phyloP scores from a whole-genome alignment of 768 basidiomycete species.

The Clitopilus hobsonii region DNA sequence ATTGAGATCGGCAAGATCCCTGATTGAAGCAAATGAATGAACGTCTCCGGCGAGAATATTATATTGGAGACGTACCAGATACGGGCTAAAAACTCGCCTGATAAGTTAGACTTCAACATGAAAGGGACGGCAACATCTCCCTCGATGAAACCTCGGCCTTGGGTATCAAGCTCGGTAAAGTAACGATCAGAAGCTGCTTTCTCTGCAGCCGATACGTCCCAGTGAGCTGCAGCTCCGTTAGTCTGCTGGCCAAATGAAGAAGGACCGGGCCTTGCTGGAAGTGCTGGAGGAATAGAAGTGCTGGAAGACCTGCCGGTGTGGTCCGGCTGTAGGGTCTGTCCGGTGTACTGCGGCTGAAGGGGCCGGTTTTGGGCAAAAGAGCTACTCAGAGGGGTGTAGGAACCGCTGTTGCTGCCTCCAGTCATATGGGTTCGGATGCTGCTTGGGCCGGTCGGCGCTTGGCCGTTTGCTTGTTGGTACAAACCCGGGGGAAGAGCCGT shows the following conservation, averaged over 20 bases:
- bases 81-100: slow-evolving; percentile 79
- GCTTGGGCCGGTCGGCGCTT: slow-evolving; percentile 22
- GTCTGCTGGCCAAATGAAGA: slow-evolving; percentile 19
- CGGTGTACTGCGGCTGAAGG: slow-evolving; percentile 63
- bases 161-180: slow-evolving; percentile 79
- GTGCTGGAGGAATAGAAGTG: slow-evolving; percentile 24
- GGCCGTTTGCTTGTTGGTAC: slow-evolving; percentile 75
- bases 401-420: slow-evolving; percentile 43
- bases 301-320: slow-evolving; percentile 33
- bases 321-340: slow-evolving; percentile 51
- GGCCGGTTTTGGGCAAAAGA: slow-evolving; percentile 34
- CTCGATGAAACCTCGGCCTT: slow-evolving; percentile 76
- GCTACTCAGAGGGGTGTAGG: slow-evolving; percentile 50
- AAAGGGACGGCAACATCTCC: slow-evolving; percentile 95
- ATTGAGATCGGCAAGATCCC: slow-evolving; percentile 92
- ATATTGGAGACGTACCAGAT: slow-evolving; percentile 64
- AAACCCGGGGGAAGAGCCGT: slow-evolving; percentile 72
- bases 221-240: slow-evolving; percentile 34
- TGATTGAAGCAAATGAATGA: slow-evolving; percentile 22
- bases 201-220: slow-evolving; percentile 83
- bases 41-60: not conserved
- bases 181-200: slow-evolving; percentile 74
- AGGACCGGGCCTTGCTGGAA: slow-evolving; percentile 35
- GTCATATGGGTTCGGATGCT: slow-evolving; percentile 50
- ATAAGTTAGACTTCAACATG: slow-evolving; percentile 85